Evolutionary conservation across 306 rosid species (phyloP).

Genomic region (Cucumis cinereus): DNA sequence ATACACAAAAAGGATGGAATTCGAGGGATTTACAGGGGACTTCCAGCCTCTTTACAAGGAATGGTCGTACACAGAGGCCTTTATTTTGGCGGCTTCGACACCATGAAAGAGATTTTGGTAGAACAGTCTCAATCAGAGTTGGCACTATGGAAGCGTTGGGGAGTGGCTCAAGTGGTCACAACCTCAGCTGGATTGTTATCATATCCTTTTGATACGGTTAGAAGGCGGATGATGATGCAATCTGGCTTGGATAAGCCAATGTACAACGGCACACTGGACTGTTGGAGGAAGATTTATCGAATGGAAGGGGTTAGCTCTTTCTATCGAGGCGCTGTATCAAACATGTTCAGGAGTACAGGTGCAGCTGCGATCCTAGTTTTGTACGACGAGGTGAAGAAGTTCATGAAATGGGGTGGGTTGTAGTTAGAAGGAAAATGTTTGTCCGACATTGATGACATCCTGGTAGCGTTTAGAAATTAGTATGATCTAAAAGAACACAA

Average conservation of each 20-base stretch:
- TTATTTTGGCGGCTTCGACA: slow-evolving; percentile 92
- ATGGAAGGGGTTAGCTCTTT: slow-evolving; percentile 70
- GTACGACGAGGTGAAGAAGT: slow-evolving; percentile 83
- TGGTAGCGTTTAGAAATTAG: slow-evolving; percentile 15
- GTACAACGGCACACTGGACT: slow-evolving; percentile 57
- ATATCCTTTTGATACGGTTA: slow-evolving; percentile 80
- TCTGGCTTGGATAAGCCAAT: slow-evolving; percentile 64
- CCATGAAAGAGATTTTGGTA: slow-evolving; percentile 57
- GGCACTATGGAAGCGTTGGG: slow-evolving; percentile 75
- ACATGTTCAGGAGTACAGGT: slow-evolving; percentile 79
- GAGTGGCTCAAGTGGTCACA: slow-evolving; percentile 84
- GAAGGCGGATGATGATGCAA: slow-evolving; percentile 99
- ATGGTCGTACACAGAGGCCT: slow-evolving; percentile 84
- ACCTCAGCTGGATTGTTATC: slow-evolving; percentile 84
- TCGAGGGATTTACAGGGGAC: slow-evolving; percentile 72
- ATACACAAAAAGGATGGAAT: slow-evolving; percentile 50
- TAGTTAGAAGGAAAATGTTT: slow-evolving; percentile 11
- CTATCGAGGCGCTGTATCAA: slow-evolving; percentile 76
- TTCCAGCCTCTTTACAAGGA: slow-evolving; percentile 91
- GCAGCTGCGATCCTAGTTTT: slow-evolving; percentile 90
- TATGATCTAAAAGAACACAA: slow-evolving; percentile 6
- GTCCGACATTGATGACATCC: neutral
- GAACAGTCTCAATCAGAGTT: slow-evolving; percentile 36
- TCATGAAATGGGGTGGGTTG: slow-evolving; percentile 58
- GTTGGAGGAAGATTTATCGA: slow-evolving; percentile 77